Evolutionary conservation across 2,329 filamentous ascomycete genomes (phyloP), one percentile per base, ranked within the genome.

Genomic region (Macroventuria anomochaeta): DNA sequence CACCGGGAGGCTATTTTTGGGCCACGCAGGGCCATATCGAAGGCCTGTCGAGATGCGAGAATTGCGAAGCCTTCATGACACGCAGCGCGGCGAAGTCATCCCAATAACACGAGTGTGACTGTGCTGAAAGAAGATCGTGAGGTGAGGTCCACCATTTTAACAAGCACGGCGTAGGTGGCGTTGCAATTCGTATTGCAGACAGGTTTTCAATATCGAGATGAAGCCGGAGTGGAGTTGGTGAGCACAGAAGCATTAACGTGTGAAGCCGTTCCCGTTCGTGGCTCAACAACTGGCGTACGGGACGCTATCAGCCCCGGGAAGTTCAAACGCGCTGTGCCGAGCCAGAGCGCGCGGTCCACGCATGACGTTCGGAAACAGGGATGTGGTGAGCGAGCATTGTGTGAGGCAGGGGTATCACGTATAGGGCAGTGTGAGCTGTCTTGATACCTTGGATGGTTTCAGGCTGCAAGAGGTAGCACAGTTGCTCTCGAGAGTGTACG

Each of bases 331-430:
- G 44, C 17, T 33, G 25, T 43, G 41, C 46, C 37, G 46, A 37
- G 36, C 46, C 49, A 49, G 15, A 38, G 42, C 33, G 41, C 36
- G 33, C 39, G 51, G 32, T 44, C 51, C 51, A 57, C 46, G 20
- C 49, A 62, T 64, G 59, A 62, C 59, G 61, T 53, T 31, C 47
- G 32, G 61, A 44, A 55, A 42, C 52, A 44, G 43, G 55, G 41
- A 39, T 52, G 36, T 23, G 38, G 33, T 28, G 43, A 38, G 43
- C 29, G 44, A 40, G 44, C 34, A 38, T 18, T 39, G 17, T 23
- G 31, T 37, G 49, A 33, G 25, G 41, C 18, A 39, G 18, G 41
- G 31, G 21, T 26, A 18, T 34, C 10, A 34, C 36, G 29, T 23
- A 25, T 32, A 32, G 29, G 25, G n/a, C 37, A 42, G 41, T 32